Conservation (phyloP, 2,329 filamentous ascomycete genomes). For the Fusarium longipes region DNA sequence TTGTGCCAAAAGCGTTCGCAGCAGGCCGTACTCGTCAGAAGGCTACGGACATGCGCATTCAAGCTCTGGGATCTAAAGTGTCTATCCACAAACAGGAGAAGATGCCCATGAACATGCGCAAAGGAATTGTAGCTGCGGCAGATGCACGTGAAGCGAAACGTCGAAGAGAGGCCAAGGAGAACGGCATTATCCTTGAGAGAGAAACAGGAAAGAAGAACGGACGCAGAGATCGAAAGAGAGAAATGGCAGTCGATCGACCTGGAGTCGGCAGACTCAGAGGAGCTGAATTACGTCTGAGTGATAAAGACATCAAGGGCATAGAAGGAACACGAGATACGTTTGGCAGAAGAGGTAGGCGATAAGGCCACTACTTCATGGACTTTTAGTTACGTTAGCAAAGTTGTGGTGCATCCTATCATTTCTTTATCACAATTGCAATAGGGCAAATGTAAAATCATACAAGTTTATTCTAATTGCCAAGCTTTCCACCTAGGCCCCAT, state of each 20-base stretch:
- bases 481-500: too few relatives aligned
- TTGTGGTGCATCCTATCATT: too few relatives aligned
- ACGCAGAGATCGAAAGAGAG: conserved; percentile 58
- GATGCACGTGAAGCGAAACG: conserved; percentile 74
- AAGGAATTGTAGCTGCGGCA: conserved; percentile 81
- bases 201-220: conserved; percentile 54
- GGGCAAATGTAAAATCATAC: conserved; percentile 18
- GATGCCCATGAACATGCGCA: conserved; percentile 89
- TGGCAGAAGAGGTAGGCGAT: conserved; percentile 53
- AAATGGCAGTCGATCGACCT: conserved; percentile 77
- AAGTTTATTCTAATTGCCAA: conserved; percentile 30
- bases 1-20: conserved; percentile 57
- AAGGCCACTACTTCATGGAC: background rate
- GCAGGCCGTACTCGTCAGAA: conserved; percentile 80
- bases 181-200: conserved; percentile 87
- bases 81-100: conserved; percentile 82
- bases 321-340: conserved; percentile 63
- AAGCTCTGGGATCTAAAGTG: conserved; percentile 80
- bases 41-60: conserved; percentile 85
- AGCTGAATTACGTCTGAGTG: conserved; percentile 82
- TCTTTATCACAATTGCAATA: too few relatives aligned
- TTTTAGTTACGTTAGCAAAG: too few relatives aligned
- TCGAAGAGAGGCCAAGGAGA: conserved; percentile 84
- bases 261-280: conserved; percentile 83
- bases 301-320: conserved; percentile 79